These are phyloP conservation scores for Colletotrichum simmondsii DNA, from an alignment of 2,329 filamentous ascomycete genomes.

Conservation along the genomic window DNA sequence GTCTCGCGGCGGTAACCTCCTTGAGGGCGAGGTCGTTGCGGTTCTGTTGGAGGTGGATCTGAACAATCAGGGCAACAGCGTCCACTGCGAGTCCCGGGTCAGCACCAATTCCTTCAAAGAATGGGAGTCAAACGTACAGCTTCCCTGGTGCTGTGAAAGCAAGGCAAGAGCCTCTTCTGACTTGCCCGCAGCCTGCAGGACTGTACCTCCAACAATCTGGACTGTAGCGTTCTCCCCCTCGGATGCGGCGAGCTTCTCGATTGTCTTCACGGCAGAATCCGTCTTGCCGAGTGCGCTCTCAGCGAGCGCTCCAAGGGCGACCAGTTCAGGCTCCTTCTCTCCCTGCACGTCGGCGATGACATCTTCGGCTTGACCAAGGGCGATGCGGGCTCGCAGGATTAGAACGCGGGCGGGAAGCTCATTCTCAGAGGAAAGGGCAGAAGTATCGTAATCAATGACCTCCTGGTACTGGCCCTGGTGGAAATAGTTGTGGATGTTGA, in stretches of 20 bases:
- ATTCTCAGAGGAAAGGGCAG: slow-evolving; percentile 83
- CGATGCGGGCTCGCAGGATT: slow-evolving; percentile 83
- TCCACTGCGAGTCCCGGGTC: slow-evolving; percentile 59
- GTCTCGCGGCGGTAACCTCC: slow-evolving; percentile 85
- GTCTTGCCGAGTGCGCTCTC: slow-evolving; percentile 70
- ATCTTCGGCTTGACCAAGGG: slow-evolving; percentile 79
- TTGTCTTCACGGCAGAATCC: slow-evolving; percentile 69
- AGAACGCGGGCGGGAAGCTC: slow-evolving; percentile 80
- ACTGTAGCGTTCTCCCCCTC: slow-evolving; percentile 81
- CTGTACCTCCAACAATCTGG: slow-evolving; percentile 83
- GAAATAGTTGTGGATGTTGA: slow-evolving; percentile 78
- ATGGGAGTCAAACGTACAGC: slow-evolving; percentile 67
- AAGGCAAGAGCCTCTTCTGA: slow-evolving; percentile 87
- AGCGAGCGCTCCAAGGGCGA: slow-evolving; percentile 81
- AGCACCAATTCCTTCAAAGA: not conserved
- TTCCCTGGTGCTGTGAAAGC: slow-evolving; percentile 86
- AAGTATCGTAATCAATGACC: slow-evolving; percentile 87
- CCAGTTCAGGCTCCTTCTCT: slow-evolving; percentile 75
- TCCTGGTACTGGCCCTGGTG: slow-evolving; percentile 86
- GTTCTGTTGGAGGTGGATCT: slow-evolving; percentile 94
- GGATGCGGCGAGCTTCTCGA: slow-evolving; percentile 75
- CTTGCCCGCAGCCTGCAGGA: slow-evolving; percentile 83
- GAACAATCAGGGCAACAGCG: slow-evolving; percentile 87
- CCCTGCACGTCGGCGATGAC: slow-evolving; percentile 77
- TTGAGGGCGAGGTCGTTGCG: slow-evolving; percentile 90